Base-by-base conservation (phyloP, 2,329 filamentous ascomycete species). In the Pseudopyricularia cyperi region DNA sequence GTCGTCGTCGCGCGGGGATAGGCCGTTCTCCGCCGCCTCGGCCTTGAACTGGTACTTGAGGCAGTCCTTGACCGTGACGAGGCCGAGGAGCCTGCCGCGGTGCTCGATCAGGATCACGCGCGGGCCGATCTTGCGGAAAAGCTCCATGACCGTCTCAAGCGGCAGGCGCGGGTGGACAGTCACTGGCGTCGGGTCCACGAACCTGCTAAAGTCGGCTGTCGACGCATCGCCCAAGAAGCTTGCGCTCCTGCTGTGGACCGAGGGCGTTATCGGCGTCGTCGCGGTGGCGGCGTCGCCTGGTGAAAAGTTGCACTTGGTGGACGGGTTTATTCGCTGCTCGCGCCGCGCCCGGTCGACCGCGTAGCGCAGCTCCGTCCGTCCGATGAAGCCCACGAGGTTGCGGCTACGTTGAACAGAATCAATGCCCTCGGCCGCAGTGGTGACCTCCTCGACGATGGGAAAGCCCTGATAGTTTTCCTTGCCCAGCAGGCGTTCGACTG, bases 111-210 rank as follows among this genome's bases (percentile, higher is more conserved):
- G 75, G 49, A 98, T 91, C 6, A 96, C 89, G 1, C 93, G 80
- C 0, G 91, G 93, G 0, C 93, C 93, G 65, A 98, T 94, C 71
- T 97, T 98, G 66, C 91, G 91, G 73, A 98, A 98, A 11, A 98
- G 75, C 63, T 98, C 93, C 89, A 98, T 96, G 32, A 95, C 91
- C 0, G 93, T 98, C 68, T 98, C 93, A 0, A 98, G 80, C 0
- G 91, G 87, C 1, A 97, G 79, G 1, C 89, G 82, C 0, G 93
- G 93, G 62, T 98, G 93, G 1, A 90, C 90, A 0, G 89, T 87
- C 2, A 98, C 80, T 0, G 93, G 93, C 0, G 90, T 95, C 8
- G 83, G 77, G 64, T 98, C 91, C 51, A 95, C 83, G 62, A 91
- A 97, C 48, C 86, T 82, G 59, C 83, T 85, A 58, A 98, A 87